Conservation (phyloP, 345 rosid species). For the Eucalyptus virginea region DNA sequence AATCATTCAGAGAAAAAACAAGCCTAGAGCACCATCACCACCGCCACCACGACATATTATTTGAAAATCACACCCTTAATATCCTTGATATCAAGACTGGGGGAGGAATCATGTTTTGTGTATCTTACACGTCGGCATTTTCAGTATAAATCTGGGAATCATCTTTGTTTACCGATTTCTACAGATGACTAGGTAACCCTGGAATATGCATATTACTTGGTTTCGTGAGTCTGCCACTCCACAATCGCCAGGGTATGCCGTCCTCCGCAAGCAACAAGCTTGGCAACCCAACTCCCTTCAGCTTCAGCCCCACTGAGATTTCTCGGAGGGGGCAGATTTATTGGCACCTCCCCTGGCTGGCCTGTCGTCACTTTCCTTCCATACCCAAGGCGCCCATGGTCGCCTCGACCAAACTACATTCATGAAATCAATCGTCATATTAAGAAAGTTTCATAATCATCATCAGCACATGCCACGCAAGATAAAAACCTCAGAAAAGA, state of each 20-base stretch:
- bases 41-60: background rate
- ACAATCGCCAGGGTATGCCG: slow-evolving; percentile 83
- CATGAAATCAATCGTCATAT: background rate
- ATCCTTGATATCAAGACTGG: background rate
- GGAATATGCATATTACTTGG: background rate
- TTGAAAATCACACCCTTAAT: background rate
- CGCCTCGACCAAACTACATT: slow-evolving; percentile 91
- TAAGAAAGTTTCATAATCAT: background rate
- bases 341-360: slow-evolving; percentile 84
- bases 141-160: background rate
- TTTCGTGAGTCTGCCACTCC: slow-evolving; percentile 42
- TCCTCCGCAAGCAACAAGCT: slow-evolving; percentile 84
- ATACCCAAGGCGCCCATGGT: slow-evolving; percentile 90
- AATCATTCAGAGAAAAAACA: background rate
- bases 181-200: background rate
- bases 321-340: slow-evolving; percentile 41
- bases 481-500: background rate
- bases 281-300: slow-evolving; percentile 64
- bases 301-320: slow-evolving; percentile 9
- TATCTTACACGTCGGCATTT: background rate
- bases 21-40: background rate
- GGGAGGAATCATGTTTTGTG: background rate
- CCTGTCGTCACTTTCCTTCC: slow-evolving; percentile 91
- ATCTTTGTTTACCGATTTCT: background rate
- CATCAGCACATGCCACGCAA: background rate